Evolutionary conservation across 139 green algal genomes (phyloP).

Genomic region (Ettlia oleoabundans): DNA sequence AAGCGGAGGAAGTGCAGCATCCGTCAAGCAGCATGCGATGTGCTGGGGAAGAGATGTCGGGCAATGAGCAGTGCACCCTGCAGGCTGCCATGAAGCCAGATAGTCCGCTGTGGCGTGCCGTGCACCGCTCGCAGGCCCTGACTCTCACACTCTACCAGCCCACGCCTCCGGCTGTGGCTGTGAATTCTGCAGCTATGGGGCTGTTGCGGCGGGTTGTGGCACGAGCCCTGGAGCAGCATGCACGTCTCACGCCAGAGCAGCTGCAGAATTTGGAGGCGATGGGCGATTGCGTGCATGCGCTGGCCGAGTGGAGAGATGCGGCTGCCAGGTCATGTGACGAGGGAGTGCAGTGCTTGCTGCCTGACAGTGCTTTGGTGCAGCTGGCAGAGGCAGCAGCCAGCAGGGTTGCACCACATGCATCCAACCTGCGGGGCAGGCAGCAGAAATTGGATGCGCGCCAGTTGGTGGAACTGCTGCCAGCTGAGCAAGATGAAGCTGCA

Average conservation of each 20-base stretch:
- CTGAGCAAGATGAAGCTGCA: too few species aligned
- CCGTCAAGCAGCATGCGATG: not conserved
- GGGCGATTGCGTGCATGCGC: conserved; percentile 46
- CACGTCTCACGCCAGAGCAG: conserved; percentile 12
- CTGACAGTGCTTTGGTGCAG: conserved; percentile 47
- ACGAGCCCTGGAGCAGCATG: not conserved
- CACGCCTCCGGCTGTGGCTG: conserved; percentile 10
- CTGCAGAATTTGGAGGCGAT: conserved; percentile 8
- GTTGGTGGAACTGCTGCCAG: conserved; percentile 10
- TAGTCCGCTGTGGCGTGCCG: conserved; percentile 19
- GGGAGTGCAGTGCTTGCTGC: conserved; percentile 52
- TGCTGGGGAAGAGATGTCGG: not conserved
- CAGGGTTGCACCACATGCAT: not conserved
- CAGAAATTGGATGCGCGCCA: not conserved
- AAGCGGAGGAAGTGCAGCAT: not conserved
- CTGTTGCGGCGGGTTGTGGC: conserved; percentile 3
- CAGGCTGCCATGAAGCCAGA: not conserved
- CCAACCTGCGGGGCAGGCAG: conserved; percentile 3
- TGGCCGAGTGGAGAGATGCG: conserved; percentile 70
- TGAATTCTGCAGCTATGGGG: not conserved
- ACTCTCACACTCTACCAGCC: conserved; percentile 38
- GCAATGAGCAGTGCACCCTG: not conserved
- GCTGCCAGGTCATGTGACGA: conserved; percentile 49
- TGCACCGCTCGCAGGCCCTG: conserved; percentile 44
- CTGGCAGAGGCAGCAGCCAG: conserved; percentile 24